Evolutionary conservation across 345 rosid species (phyloP).

Genomic region (Aquilaria yunnanensis): DNA sequence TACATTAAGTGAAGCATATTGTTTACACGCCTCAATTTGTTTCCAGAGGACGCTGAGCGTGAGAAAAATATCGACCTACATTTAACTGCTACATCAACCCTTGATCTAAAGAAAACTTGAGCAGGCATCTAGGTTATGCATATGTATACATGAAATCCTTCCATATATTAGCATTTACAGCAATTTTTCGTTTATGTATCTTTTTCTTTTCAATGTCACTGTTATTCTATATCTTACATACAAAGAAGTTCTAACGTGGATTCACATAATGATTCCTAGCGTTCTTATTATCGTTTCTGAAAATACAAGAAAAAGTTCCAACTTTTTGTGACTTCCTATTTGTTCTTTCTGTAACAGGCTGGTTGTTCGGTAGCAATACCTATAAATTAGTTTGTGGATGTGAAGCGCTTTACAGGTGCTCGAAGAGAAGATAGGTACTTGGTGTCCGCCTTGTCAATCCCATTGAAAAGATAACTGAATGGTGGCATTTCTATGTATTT

Average conservation of each 20-base stretch:
- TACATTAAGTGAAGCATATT: slow-evolving; percentile 6
- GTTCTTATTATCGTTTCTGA: too few species aligned
- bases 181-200: too few species aligned
- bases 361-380: not conserved
- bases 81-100: slow-evolving; percentile 72
- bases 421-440: slow-evolving; percentile 58
- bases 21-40: slow-evolving; percentile 17
- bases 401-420: slow-evolving; percentile 72
- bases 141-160: not conserved
- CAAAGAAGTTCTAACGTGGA: slow-evolving; percentile 4
- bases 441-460: slow-evolving; percentile 77
- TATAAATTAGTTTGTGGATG: slow-evolving; percentile 25
- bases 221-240: not conserved
- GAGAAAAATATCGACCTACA: slow-evolving; percentile 73
- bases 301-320: not conserved
- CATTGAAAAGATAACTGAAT: slow-evolving; percentile 69
- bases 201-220: not conserved
- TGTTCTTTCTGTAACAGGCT: not conserved
- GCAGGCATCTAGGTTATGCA: slow-evolving; percentile 1
- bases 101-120: slow-evolving; percentile 18
- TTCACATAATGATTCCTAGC: too few species aligned
- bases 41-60: slow-evolving; percentile 50
- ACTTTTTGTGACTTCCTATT: not conserved
- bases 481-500: slow-evolving; percentile 72
- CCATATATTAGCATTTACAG: too few species aligned